Base-by-base conservation (phyloP, 768 basidiomycete genomes). In the Lactifluus volemus region DNA sequence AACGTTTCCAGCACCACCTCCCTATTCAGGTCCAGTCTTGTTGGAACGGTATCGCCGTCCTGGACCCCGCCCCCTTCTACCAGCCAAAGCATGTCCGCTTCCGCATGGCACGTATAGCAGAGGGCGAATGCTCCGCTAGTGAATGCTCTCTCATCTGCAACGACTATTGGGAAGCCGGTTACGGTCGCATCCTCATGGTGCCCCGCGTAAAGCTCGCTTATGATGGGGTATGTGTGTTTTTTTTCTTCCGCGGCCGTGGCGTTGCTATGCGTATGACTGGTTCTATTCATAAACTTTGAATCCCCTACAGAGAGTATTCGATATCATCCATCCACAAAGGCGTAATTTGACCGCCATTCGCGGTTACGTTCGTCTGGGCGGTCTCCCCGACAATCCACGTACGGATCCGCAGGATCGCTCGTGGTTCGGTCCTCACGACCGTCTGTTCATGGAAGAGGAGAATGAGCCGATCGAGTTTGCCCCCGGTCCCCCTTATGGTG, bases 101-200 rank as follows among this genome's bases (percentile, higher is more conserved):
- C 83, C 81, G 97, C 32, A 99, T 99, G 97, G 97, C 97, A 4
- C 80, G 78, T 57, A 81, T 98, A 55, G 79, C 78, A 9, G 91
- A 96, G 14, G 84, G 84, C 44, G 97, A 99, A 71, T 98, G 97
- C 71, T 92, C 89, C 42, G 97, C 97, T 0, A 86, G 84, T 62
- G 97, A 99, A 74, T 99, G 97, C 76, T 88, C 86, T 73, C 77
- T 99, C 59, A 95, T 99, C 66, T 97, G 95, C 77, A 99, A 98
- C 73, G 96, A 98, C 74, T 98, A 98, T 72, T 98, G 94, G 93
- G 84, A 88, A 64, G 85, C 91, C 0, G 96, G 97, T 1, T 98
- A 94, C 70, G 97, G 97, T 4, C 78, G 97, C 58, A 96, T 99
- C 66, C 81, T 99, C 76, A 99, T 98, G 95, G 93, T 98, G 0